Conservation (phyloP, 2,329 filamentous ascomycete genomes). For the Orbilia quercus region DNA sequence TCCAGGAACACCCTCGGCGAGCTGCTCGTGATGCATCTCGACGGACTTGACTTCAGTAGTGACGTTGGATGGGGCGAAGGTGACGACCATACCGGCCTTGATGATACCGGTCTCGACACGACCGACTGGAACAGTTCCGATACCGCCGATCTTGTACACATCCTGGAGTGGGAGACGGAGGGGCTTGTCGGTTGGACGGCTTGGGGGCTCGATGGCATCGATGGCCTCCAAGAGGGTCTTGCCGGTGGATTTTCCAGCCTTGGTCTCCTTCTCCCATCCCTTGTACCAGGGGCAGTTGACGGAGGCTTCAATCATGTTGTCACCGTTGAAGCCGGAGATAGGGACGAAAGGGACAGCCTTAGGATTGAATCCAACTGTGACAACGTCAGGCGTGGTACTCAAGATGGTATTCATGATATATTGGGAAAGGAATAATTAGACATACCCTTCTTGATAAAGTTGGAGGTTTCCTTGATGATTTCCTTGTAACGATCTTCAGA, state of each 20-base stretch:
- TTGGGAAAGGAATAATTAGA: not conserved
- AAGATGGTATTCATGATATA: not conserved
- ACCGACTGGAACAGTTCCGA: constrained; percentile 99
- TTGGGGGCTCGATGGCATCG: constrained; percentile 90
- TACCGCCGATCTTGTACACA: constrained; percentile 99
- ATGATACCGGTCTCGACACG: constrained; percentile 99
- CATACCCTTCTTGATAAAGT: constrained; percentile 96
- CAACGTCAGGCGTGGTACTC: not conserved
- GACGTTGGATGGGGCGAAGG: constrained; percentile 97
- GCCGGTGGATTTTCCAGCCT: constrained; percentile 83
- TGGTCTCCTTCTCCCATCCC: constrained; percentile 99
- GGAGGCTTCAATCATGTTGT: constrained; percentile 97
- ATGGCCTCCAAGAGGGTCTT: constrained; percentile 99
- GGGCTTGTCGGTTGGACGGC: constrained; percentile 97
- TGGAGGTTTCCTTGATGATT: constrained; percentile 99
- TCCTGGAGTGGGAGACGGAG: constrained; percentile 99
- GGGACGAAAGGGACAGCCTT: constrained; percentile 98
- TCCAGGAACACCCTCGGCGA: constrained; percentile 91
- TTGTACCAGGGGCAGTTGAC: constrained; percentile 99
- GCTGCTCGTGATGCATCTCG: constrained; percentile 92
- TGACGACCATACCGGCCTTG: constrained; percentile 92
- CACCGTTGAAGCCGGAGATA: constrained; percentile 99
- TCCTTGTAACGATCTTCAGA: constrained; percentile 94
- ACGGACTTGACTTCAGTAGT: constrained; percentile 99
- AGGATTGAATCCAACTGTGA: constrained; percentile 93